A percentile compares a stretch with the other conserved stretches of the same genome.
phyloP scores from a whole-genome alignment of 352 stramenopile genomes.

The Phytophthora ohioensis region DNA sequence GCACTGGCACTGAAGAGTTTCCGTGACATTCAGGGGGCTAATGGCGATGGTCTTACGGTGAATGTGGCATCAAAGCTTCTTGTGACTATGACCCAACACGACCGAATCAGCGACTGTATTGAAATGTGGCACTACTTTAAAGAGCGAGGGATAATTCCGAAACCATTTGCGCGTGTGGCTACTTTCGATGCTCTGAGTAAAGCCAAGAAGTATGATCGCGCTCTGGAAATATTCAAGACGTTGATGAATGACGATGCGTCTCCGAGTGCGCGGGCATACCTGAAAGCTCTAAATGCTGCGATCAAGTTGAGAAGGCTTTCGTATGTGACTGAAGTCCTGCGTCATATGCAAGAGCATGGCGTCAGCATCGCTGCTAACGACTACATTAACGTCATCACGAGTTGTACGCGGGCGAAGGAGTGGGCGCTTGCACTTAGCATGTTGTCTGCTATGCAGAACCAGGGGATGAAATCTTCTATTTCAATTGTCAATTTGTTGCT shows the following conservation, averaged over 20 bases:
- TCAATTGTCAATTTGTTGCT: slow-evolving; percentile 3
- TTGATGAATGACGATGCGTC: slow-evolving; percentile 9
- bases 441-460: slow-evolving; percentile 16
- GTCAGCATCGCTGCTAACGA: not conserved
- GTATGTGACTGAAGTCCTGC: slow-evolving; percentile 5
- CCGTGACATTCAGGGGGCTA: slow-evolving; percentile 9
- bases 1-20: slow-evolving; percentile 22
- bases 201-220: not conserved
- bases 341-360: slow-evolving; percentile 6
- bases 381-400: slow-evolving; percentile 7
- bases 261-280: not conserved
- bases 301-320: slow-evolving; percentile 16
- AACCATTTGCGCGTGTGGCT: slow-evolving; percentile 5
- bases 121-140: slow-evolving; percentile 28
- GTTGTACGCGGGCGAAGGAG: slow-evolving; percentile 3
- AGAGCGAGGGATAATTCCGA: slow-evolving; percentile 11
- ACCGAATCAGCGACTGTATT: slow-evolving; percentile 15
- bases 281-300: slow-evolving; percentile 7
- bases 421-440: slow-evolving; percentile 17
- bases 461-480: not conserved
- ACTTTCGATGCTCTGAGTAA: slow-evolving; percentile 14
- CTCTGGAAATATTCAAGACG: slow-evolving; percentile 17
- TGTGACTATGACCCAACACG: slow-evolving; percentile 14
- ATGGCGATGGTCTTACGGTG: slow-evolving; percentile 8
- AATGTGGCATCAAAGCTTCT: slow-evolving; percentile 23